Evolutionary conservation across 2,329 filamentous ascomycete genomes (phyloP).

Genomic region (Stemphylium beticola): DNA sequence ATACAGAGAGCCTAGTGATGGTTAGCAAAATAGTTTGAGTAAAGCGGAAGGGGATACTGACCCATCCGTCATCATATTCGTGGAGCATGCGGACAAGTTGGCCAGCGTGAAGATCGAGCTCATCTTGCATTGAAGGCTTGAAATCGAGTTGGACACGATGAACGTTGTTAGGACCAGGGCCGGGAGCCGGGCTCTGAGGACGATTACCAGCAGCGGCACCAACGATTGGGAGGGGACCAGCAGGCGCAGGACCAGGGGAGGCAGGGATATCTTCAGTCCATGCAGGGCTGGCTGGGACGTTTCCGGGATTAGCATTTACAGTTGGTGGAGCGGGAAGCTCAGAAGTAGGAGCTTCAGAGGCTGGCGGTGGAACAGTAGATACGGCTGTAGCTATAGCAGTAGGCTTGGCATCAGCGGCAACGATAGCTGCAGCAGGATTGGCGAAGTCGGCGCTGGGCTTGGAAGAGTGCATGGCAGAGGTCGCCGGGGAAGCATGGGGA

Average conservation of each 20-base stretch:
- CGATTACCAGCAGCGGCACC: slow-evolving; percentile 66
- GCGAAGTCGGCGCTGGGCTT: slow-evolving; percentile 36
- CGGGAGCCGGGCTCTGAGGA: slow-evolving; percentile 61
- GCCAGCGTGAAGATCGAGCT: slow-evolving; percentile 80
- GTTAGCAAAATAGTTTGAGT: neutral
- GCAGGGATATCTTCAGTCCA: slow-evolving; percentile 66
- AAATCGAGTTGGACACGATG: slow-evolving; percentile 96
- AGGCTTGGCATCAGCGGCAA: slow-evolving; percentile 50
- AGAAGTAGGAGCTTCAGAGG: slow-evolving; percentile 34
- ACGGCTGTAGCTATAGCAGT: slow-evolving; percentile 42
- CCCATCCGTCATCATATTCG: slow-evolving; percentile 98
- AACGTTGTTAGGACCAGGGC: slow-evolving; percentile 64
- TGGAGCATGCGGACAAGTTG: slow-evolving; percentile 88
- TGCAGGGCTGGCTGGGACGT: slow-evolving; percentile 61
- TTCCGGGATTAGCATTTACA: slow-evolving; percentile 55
- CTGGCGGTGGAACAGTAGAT: slow-evolving; percentile 36
- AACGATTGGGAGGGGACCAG: slow-evolving; percentile 52
- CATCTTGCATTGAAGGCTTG: slow-evolving; percentile 88
- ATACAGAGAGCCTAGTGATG: slow-evolving; percentile 79
- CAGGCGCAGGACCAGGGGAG: slow-evolving; percentile 54
- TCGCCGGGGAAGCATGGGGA: slow-evolving; percentile 24
- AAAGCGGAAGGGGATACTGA: slow-evolving; percentile 57
- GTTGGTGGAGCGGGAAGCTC: slow-evolving; percentile 49
- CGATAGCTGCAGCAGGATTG: slow-evolving; percentile 48
- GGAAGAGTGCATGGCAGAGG: slow-evolving; percentile 31